phyloP scores from a whole-genome alignment of 305 asterid species.

The Ilex paraguariensis region DNA sequence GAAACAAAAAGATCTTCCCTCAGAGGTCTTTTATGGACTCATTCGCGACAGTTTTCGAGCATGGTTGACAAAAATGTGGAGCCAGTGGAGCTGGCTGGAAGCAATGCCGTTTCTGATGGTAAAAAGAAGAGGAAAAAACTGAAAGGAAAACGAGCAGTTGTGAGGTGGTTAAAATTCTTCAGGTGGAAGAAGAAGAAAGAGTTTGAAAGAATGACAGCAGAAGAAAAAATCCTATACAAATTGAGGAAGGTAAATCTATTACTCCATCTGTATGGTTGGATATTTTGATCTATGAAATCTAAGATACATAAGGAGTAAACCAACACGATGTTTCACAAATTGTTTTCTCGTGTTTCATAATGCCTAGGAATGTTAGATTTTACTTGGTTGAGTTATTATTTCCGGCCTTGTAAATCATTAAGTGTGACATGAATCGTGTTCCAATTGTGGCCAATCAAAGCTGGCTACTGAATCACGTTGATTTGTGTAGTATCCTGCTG shows the following conservation, averaged over 20 bases:
- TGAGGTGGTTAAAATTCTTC: constrained; percentile 80
- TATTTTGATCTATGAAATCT: too few species aligned
- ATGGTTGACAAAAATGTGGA: constrained; percentile 31
- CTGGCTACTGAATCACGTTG: too few species aligned
- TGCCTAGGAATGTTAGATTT: too few species aligned
- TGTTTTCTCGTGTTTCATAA: too few species aligned
- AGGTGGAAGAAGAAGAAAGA: constrained; percentile 83
- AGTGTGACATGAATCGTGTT: too few species aligned
- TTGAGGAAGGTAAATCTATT: constrained; percentile 49
- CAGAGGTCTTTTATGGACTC: constrained; percentile 34
- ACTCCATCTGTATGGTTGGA: too few species aligned
- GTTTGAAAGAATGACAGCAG: constrained; percentile 61
- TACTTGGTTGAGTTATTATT: too few species aligned
- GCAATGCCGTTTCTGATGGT: constrained; percentile 23
- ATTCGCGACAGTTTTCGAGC: constrained; percentile 38
- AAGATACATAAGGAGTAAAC: too few species aligned
- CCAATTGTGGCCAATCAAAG: too few species aligned
- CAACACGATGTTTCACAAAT: too few species aligned
- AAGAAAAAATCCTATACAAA: constrained; percentile 69
- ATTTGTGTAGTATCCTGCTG: too few species aligned
- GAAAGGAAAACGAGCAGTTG: constrained; percentile 88
- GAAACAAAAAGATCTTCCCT: constrained; percentile 19
- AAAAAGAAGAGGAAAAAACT: constrained; percentile 67
- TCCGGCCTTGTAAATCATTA: too few species aligned
- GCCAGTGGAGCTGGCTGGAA: constrained; percentile 17